Conservation (phyloP, 805 yeast species). For the Monosporozyma aerobia region DNA sequence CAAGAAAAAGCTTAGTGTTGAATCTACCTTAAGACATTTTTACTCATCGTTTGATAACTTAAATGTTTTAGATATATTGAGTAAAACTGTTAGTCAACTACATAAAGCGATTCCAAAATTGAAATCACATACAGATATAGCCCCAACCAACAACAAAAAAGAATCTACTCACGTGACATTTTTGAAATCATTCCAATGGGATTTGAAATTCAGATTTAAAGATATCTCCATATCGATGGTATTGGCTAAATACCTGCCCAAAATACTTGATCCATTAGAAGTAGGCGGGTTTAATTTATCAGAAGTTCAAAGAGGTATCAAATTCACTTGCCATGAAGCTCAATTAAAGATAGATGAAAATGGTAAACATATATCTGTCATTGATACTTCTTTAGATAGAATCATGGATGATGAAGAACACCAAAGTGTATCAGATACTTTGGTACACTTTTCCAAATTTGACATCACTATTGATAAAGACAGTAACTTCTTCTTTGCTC, state of each 20-base stretch:
- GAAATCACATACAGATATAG: background rate
- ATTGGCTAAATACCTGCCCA: conserved; percentile 16
- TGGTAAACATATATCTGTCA: conserved; percentile 9
- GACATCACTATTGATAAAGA: background rate
- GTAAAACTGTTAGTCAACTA: conserved; percentile 4
- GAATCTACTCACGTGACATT: background rate
- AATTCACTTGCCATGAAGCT: conserved; percentile 16
- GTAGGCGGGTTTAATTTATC: conserved; percentile 13
- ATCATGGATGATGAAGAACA: conserved; percentile 14
- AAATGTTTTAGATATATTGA: conserved; percentile 14
- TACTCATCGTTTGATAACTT: conserved; percentile 18
- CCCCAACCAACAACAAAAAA: background rate
- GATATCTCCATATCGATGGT: conserved; percentile 17
- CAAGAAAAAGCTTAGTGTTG: conserved; percentile 9
- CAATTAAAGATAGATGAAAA: conserved; percentile 6
- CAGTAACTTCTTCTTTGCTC: background rate
- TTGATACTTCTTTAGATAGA: conserved; percentile 14
- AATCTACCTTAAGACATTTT: conserved; percentile 23
- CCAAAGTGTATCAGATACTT: conserved; percentile 9
- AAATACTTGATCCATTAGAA: conserved; percentile 18
- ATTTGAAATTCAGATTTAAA: conserved; percentile 20
- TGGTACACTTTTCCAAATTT: conserved; percentile 14
- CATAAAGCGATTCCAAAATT: background rate
- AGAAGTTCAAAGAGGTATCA: conserved; percentile 19
- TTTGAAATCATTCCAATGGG: conserved; percentile 11